Evolutionary conservation across 305 asterid species (phyloP).

Genomic region (Coffea humblotiana): DNA sequence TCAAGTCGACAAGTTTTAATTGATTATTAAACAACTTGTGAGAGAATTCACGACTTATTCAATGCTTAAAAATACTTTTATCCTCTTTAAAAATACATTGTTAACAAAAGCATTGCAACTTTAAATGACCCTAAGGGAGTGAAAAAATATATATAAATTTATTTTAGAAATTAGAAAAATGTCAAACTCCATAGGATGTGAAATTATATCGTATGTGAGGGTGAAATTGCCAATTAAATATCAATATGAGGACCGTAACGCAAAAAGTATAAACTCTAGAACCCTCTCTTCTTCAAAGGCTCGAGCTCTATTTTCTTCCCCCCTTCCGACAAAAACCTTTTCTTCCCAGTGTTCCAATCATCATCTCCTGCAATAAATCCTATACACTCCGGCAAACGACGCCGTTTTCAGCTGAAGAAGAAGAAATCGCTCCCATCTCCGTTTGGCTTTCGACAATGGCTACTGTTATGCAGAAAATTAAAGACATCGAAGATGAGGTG

Average conservation of each 20-base stretch:
- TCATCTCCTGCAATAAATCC: not conserved
- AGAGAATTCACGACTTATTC: too few species aligned
- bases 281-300: not conserved
- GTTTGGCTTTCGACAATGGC: slow-evolving; percentile 45
- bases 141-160: too few species aligned
- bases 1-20: too few species aligned
- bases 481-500: slow-evolving; percentile 99
- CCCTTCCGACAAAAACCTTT: not conserved
- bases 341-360: not conserved
- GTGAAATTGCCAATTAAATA: not conserved
- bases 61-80: too few species aligned
- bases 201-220: too few species aligned
- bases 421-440: not conserved
- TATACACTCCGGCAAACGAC: not conserved
- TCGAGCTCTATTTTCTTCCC: not conserved
- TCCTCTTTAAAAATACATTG: too few species aligned
- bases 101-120: too few species aligned
- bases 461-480: slow-evolving; percentile 96
- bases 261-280: not conserved
- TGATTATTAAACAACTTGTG: too few species aligned
- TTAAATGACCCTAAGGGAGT: too few species aligned
- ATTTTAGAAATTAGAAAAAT: too few species aligned
- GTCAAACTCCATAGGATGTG: too few species aligned
- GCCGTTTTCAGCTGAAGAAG: not conserved
- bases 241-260: not conserved